Conservation (phyloP, 768 basidiomycete genomes). For the Suillus subluteus region DNA sequence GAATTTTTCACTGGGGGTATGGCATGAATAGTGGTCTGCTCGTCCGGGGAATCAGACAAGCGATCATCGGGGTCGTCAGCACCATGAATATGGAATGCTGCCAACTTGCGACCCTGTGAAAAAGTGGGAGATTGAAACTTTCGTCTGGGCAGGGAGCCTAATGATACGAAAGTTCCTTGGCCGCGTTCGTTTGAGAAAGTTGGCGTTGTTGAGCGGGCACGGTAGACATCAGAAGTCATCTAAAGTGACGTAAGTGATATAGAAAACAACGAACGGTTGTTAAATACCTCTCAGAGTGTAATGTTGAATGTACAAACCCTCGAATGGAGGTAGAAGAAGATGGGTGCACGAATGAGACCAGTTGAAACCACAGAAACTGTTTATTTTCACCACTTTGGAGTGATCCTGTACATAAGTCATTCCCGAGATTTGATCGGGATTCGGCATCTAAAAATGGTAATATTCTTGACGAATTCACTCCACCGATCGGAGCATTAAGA, state of each 20-base stretch:
- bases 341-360: background rate
- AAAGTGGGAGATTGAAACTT: slow-evolving; percentile 17
- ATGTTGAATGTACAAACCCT: background rate
- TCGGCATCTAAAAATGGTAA: slow-evolving; percentile 9
- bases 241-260: slow-evolving; percentile 11
- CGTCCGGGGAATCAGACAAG: slow-evolving; percentile 19
- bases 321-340: background rate
- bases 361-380: background rate
- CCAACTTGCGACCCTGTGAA: slow-evolving; percentile 19
- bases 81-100: slow-evolving; percentile 24
- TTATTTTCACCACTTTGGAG: background rate
- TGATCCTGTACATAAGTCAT: background rate
- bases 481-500: slow-evolving; percentile 15
- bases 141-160: slow-evolving; percentile 50
- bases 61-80: slow-evolving; percentile 32
- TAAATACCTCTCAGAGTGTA: background rate
- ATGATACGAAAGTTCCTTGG: slow-evolving; percentile 51
- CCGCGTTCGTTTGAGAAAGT: slow-evolving; percentile 45
- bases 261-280: background rate
- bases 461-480: slow-evolving; percentile 6
- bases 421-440: slow-evolving; percentile 6
- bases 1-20: slow-evolving; percentile 15
- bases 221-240: slow-evolving; percentile 22
- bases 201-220: slow-evolving; percentile 6
- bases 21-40: slow-evolving; percentile 9